Conservation (phyloP, 2,329 filamentous ascomycete genomes). For the Talaromyces islandicus region DNA sequence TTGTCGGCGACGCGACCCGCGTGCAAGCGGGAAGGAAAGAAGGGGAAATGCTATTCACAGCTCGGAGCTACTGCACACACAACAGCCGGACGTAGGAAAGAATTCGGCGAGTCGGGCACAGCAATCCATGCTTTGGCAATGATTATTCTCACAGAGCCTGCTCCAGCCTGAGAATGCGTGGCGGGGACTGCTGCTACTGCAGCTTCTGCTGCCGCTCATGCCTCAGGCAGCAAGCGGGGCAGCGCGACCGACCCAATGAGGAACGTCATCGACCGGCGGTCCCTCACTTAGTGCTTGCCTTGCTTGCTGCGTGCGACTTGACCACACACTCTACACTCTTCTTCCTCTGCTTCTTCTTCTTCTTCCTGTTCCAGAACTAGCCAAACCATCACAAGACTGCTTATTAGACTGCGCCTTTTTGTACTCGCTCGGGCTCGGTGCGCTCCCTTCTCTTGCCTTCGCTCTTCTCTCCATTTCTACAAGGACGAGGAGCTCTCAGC, state of each 20-base stretch:
- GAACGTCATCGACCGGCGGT: neutral
- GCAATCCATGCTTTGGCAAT: neutral
- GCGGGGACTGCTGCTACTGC: neutral
- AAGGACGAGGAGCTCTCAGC: slow-evolving; percentile 15
- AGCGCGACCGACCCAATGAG: neutral
- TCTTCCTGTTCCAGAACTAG: neutral
- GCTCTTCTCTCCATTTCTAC: slow-evolving; percentile 2
- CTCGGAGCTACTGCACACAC: neutral
- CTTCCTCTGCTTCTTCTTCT: neutral
- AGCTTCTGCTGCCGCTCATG: neutral
- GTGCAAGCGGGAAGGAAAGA: slow-evolving; percentile 3
- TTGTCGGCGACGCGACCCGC: slow-evolving; percentile 4
- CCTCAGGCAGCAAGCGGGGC: slow-evolving; percentile 13
- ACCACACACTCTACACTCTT: neutral
- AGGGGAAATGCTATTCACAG: neutral
- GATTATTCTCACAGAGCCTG: neutral
- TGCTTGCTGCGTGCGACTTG: neutral
- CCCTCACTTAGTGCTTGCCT: slow-evolving; percentile 10
- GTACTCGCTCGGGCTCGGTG: neutral
- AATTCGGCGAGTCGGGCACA: neutral
- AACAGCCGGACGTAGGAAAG: neutral
- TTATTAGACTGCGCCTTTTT: neutral
- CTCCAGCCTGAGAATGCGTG: neutral
- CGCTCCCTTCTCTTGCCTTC: neutral
- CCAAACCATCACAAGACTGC: neutral